Evolutionary conservation across 2,329 filamentous ascomycete species (phyloP).

Genomic region (Polychaeton citri): DNA sequence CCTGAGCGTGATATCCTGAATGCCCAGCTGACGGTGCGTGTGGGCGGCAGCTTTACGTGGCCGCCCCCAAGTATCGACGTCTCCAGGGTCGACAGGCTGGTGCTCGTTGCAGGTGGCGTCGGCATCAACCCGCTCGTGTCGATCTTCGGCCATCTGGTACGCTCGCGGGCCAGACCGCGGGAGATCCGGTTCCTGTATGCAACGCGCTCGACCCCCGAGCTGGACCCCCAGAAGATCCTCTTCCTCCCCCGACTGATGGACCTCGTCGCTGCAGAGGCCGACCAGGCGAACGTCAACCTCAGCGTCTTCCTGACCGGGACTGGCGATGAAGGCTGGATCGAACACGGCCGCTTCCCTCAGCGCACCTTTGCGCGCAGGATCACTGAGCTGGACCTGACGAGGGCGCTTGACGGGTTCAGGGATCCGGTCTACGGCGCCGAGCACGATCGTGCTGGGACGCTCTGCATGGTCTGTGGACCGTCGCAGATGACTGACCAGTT

Average conservation of each 20-base stretch:
- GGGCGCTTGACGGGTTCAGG: slow-evolving; percentile 21
- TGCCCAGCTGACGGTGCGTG: slow-evolving; percentile 48
- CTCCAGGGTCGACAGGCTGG: slow-evolving; percentile 40
- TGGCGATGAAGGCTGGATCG: slow-evolving; percentile 2
- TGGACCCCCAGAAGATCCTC: slow-evolving; percentile 25
- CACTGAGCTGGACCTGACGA: slow-evolving; percentile 21
- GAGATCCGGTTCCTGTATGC: slow-evolving; percentile 53
- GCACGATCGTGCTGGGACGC: slow-evolving; percentile 22
- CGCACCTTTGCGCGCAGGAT: slow-evolving; percentile 19
- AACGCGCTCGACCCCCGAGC: slow-evolving; percentile 28
- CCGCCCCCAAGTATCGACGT: slow-evolving; percentile 44
- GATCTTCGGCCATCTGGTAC: slow-evolving; percentile 49
- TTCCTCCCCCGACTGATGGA: slow-evolving; percentile 34
- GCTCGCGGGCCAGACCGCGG: slow-evolving; percentile 11
- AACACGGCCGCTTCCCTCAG: slow-evolving; percentile 10
- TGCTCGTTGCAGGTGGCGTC: slow-evolving; percentile 70
- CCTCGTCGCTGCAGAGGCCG: slow-evolving; percentile 8
- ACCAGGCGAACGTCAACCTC: slow-evolving; percentile 11
- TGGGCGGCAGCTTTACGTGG: slow-evolving; percentile 72
- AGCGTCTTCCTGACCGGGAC: slow-evolving; percentile 18
- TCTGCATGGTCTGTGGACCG: slow-evolving; percentile 37
- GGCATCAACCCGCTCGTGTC: slow-evolving; percentile 72
- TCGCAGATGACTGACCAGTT: slow-evolving; percentile 35
- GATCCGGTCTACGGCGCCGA: slow-evolving; percentile 13
- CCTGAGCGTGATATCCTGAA: slow-evolving; percentile 42